Percentiles rank a stretch among this genome's conserved stretches.
phyloP scores from a whole-genome alignment of 306 rosid species.

The barrel medic (Medicago truncatula) region MtrunA17r5.0-ANR NC_053043.1:18401001-18401500 shows the following conservation, averaged over 20 bases:
- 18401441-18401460: too few species aligned
- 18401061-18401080: background rate
- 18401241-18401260: conserved; percentile 62
- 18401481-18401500: too few species aligned
- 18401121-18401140: conserved; percentile 66
- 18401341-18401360: too few species aligned
- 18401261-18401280: conserved; percentile 66
- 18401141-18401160: conserved; percentile 54
- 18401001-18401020: conserved; percentile 35
- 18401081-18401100: conserved; percentile 86
- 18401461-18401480: too few species aligned
- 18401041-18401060: conserved; percentile 3
- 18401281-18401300: conserved; percentile 79
- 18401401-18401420: too few species aligned
- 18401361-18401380: too few species aligned
- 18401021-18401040: conserved; percentile 8
- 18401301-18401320: conserved; percentile 67
- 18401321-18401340: too few species aligned
- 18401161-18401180: conserved; percentile 62
- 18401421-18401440: too few species aligned
- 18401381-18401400: too few species aligned
- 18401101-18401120: conserved; percentile 75
- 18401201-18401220: conserved; percentile 86
- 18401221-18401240: conserved; percentile 59
- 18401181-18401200: conserved; percentile 75